A percentile compares a stretch with the other conserved stretches of the same genome.
These are phyloP conservation scores for Furcasterigmium furcatum DNA, from an alignment of 2,329 filamentous ascomycete genomes.

Conservation along the genomic window DNA sequence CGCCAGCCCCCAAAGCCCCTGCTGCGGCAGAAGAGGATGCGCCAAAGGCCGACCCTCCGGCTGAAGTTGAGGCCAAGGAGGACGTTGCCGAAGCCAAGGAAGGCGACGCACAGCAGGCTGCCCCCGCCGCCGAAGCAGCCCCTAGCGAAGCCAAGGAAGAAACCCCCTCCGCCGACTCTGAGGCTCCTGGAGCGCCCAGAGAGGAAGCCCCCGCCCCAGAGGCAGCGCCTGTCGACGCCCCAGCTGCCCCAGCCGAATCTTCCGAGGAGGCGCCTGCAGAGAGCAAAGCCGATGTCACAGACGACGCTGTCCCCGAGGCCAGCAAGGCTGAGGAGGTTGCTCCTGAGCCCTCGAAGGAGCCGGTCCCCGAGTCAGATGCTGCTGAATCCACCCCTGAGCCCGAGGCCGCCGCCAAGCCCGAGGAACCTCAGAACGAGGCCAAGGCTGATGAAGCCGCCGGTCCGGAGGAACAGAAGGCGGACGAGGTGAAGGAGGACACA, in stretches of 20 bases:
- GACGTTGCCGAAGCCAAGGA: constrained; percentile 1
- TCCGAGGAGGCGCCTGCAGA: neutral
- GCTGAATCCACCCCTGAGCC: too few species aligned
- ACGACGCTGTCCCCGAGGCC: neutral
- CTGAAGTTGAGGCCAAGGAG: neutral
- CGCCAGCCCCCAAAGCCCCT: constrained; percentile 2
- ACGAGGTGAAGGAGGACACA: too few species aligned
- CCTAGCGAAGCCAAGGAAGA: neutral
- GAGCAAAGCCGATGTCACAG: neutral
- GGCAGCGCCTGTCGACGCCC: neutral
- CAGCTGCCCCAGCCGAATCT: neutral
- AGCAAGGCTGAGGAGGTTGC: neutral
- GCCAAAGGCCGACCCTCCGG: neutral
- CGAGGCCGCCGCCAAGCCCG: neutral
- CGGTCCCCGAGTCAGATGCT: too few species aligned
- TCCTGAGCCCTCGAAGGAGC: neutral
- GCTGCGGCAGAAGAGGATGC: neutral
- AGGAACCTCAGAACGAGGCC: neutral
- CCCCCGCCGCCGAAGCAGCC: neutral
- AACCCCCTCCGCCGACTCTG: neutral
- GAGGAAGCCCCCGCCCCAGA: neutral
- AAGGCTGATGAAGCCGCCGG: too few species aligned
- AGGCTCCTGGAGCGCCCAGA: neutral
- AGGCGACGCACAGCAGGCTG: neutral
- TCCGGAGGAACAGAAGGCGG: too few species aligned